These are phyloP conservation scores for Zalaria sp. DNA, from an alignment of 2,329 filamentous ascomycete genomes.

Conservation along the genomic window DNA sequence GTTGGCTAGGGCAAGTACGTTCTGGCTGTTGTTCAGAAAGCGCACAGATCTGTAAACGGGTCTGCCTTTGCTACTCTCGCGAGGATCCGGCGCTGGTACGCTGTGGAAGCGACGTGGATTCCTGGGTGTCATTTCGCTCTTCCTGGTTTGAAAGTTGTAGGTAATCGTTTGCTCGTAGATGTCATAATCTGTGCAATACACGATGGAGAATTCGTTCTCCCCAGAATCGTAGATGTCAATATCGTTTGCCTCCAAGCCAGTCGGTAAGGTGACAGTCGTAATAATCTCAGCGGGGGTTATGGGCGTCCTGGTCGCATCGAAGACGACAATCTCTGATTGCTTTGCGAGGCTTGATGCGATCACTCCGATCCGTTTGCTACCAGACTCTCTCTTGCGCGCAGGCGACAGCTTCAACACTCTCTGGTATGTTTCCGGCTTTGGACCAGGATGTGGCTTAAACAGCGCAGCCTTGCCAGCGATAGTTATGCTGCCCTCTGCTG, in stretches of 20 bases:
- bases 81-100: conserved; percentile 20
- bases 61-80: conserved; percentile 16
- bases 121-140: conserved; percentile 23
- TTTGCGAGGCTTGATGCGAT: conserved; percentile 62
- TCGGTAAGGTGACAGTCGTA: conserved; percentile 35
- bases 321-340: conserved; percentile 65
- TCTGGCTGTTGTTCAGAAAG: conserved; percentile 37
- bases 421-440: conserved; percentile 45
- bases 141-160: conserved; percentile 30
- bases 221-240: conserved; percentile 51
- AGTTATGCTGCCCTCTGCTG: conserved; percentile 22
- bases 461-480: conserved; percentile 36
- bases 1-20: conserved; percentile 43
- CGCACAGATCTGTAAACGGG: conserved; percentile 42
- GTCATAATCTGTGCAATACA: conserved; percentile 65
- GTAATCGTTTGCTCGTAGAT: conserved; percentile 53
- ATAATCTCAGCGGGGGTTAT: conserved; percentile 39
- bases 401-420: conserved; percentile 43
- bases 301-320: conserved; percentile 47
- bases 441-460: conserved; percentile 29
- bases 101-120: conserved; percentile 28
- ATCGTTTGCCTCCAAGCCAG: conserved; percentile 48
- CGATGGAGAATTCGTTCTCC: conserved; percentile 52
- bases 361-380: conserved; percentile 53
- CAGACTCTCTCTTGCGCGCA: conserved; percentile 33